Conservation (phyloP, 306 rosid species). For the Nissolia schottii region DNA sequence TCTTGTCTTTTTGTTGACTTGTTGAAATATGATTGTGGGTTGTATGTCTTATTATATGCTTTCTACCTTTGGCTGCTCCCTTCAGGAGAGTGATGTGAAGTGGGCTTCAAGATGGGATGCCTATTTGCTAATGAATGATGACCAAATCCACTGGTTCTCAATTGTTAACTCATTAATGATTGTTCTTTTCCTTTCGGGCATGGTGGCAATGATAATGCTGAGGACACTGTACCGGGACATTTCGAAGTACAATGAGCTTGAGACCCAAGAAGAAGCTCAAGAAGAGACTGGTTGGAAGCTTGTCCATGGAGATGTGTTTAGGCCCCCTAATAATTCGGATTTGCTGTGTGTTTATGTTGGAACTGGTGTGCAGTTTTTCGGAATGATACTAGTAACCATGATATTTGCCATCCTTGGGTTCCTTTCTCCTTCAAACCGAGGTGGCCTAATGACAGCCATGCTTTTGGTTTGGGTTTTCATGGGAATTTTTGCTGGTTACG, state of each 20-base stretch:
- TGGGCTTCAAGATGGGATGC: conserved; percentile 99
- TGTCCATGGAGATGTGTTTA: conserved; percentile 96
- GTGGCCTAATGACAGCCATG: conserved; percentile 98
- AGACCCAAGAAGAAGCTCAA: conserved; percentile 99
- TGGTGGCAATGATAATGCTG: conserved; percentile 99
- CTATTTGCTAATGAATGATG: conserved; percentile 89
- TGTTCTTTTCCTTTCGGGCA: conserved; percentile 97
- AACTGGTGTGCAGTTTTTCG: conserved; percentile 93
- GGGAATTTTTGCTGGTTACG: conserved; percentile 90
- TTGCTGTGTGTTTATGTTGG: conserved; percentile 90
- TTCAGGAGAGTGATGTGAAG: conserved; percentile 89
- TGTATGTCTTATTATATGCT: conserved; percentile 25
- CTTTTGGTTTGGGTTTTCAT: conserved; percentile 97
- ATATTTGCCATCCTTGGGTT: conserved; percentile 93
- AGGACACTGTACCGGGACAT: conserved; percentile 94
- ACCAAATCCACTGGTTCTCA: conserved; percentile 97
- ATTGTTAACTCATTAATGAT: conserved; percentile 96
- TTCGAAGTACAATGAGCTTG: conserved; percentile 94
- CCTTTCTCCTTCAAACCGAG: conserved; percentile 97
- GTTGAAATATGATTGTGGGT: neutral
- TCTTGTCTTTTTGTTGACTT: neutral
- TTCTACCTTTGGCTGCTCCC: conserved; percentile 21
- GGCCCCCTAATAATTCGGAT: conserved; percentile 82
- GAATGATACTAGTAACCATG: conserved; percentile 92
- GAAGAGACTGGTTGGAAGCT: conserved; percentile 99